Conservation (phyloP, 2,329 filamentous ascomycete species). For the Talaromyces sp. region DNA sequence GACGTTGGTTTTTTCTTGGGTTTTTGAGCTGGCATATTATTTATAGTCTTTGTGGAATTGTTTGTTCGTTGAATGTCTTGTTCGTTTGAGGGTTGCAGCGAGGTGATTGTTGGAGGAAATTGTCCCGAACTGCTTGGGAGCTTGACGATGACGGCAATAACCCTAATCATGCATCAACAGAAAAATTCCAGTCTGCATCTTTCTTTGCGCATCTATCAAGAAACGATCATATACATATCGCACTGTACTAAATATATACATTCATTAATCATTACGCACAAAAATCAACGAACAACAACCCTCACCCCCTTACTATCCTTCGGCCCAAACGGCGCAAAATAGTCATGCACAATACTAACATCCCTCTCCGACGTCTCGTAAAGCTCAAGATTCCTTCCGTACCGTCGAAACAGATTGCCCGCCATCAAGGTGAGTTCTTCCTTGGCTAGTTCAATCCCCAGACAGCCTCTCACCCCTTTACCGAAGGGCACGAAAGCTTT, state of each 20-base stretch:
- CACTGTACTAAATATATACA: neutral
- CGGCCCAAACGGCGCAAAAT: conserved; percentile 19
- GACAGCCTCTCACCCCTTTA: conserved; percentile 13
- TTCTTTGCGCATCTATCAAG: neutral
- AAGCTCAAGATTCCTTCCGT: conserved; percentile 4
- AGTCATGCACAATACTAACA: conserved; percentile 17
- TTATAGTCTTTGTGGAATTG: neutral
- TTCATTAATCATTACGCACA: neutral
- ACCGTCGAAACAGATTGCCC: conserved; percentile 15
- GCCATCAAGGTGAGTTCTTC: conserved; percentile 17
- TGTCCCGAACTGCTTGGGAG: neutral
- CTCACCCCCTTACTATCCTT: conserved; percentile 17
- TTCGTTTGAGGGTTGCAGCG: neutral
- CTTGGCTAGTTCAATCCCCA: conserved; percentile 17
- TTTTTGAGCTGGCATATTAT: conserved; percentile 6
- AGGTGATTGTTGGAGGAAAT: neutral
- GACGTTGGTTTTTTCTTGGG: conserved; percentile 13
- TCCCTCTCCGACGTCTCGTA: conserved; percentile 15
- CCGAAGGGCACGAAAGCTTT: conserved; percentile 15
- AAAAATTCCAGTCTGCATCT: neutral
- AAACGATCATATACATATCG: neutral
- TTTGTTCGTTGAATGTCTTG: neutral
- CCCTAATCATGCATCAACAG: neutral
- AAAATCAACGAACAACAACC: conserved; percentile 11
- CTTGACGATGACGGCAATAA: neutral